phyloP scores from a whole-genome alignment of 768 basidiomycete species.

The Serpula lacrymans region DNA sequence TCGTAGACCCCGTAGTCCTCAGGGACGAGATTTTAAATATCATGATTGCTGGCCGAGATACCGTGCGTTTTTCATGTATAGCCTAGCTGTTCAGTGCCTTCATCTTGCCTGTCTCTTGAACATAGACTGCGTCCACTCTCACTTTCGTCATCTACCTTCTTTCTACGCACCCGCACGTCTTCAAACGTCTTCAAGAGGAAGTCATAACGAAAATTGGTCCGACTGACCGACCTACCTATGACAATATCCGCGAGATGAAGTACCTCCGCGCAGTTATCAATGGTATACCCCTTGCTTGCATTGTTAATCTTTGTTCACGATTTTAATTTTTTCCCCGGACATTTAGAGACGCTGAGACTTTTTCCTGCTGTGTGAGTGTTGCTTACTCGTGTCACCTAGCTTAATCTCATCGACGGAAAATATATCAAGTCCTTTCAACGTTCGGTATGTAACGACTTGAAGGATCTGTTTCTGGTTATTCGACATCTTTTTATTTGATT shows the following conservation, averaged over 20 bases:
- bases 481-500: neutral
- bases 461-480: too few species aligned
- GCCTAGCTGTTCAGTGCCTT: neutral
- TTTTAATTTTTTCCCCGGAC: neutral
- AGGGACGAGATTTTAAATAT: constrained; percentile 36
- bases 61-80: constrained; percentile 13
- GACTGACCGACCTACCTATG: constrained; percentile 44
- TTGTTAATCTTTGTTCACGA: neutral
- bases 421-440: constrained; percentile 41
- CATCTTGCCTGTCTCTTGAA: constrained; percentile 30
- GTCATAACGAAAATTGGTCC: constrained; percentile 50
- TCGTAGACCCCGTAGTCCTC: constrained; percentile 30
- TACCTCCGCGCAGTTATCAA: constrained; percentile 64
- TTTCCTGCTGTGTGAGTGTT: constrained; percentile 45
- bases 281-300: constrained; percentile 32
- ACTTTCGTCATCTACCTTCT: constrained; percentile 42
- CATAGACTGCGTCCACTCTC: constrained; percentile 35
- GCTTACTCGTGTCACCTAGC: neutral
- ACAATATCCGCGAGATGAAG: constrained; percentile 59
- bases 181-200: constrained; percentile 49
- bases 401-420: neutral
- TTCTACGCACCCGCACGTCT: constrained; percentile 46
- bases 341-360: constrained; percentile 48
- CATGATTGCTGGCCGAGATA: constrained; percentile 34
- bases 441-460: constrained; percentile 32